phyloP scores from a whole-genome alignment of 306 rosid species.

The Cucurbita pepo region DNA sequence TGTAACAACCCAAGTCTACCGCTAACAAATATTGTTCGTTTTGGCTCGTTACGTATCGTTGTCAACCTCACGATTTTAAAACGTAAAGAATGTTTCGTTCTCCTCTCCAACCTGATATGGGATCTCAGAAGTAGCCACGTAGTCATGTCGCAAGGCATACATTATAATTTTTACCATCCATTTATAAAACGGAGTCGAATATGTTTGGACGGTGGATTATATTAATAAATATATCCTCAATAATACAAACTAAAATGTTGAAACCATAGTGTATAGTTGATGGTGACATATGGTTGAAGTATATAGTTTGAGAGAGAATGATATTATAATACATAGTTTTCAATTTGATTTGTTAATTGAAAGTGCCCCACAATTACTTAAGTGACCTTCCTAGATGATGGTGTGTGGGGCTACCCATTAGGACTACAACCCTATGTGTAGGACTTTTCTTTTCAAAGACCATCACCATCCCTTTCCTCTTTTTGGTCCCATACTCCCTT shows the following conservation, averaged over 20 bases:
- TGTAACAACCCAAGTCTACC: too few relatives aligned
- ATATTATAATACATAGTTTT: neutral
- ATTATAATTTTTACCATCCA: too few relatives aligned
- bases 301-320: neutral
- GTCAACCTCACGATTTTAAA: too few relatives aligned
- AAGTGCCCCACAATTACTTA: neutral
- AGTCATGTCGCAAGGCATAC: too few relatives aligned
- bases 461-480: neutral
- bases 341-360: neutral
- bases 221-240: neutral
- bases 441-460: constrained; percentile 8
- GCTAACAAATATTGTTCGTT: too few relatives aligned
- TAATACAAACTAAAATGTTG: neutral
- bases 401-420: constrained; percentile 5
- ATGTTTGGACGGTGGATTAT: neutral
- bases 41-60: too few relatives aligned
- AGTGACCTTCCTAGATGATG: constrained; percentile 6
- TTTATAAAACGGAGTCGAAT: too few relatives aligned
- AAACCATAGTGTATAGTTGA: neutral
- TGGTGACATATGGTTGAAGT: neutral
- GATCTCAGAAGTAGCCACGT: too few relatives aligned
- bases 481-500: neutral
- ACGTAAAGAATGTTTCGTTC: too few relatives aligned
- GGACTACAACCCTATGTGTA: constrained; percentile 6
- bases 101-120: too few relatives aligned